These are phyloP conservation scores for Lachancea fermentati DNA, from an alignment of 805 yeast species.

Conservation along the genomic window DNA sequence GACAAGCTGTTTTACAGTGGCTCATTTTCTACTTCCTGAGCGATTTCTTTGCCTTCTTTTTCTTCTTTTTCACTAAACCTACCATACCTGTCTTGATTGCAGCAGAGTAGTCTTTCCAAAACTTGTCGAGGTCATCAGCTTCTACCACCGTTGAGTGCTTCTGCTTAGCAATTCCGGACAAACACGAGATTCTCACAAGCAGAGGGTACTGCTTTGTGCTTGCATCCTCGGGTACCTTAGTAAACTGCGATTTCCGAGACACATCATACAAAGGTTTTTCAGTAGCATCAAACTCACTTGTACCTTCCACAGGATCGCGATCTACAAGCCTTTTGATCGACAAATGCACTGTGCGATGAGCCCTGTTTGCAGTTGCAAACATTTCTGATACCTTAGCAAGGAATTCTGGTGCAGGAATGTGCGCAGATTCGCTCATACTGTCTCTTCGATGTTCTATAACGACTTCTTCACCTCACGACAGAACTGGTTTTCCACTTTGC, in stretches of 20 bases:
- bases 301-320: conserved; percentile 31
- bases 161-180: conserved; percentile 34
- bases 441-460: not conserved
- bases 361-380: conserved; percentile 25
- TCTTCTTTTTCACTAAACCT: conserved; percentile 79
- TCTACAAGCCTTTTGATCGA: conserved; percentile 27
- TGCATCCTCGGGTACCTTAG: conserved; percentile 14
- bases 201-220: conserved; percentile 46
- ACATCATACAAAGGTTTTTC: conserved; percentile 32
- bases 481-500: not conserved
- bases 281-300: conserved; percentile 47
- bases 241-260: conserved; percentile 20
- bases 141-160: conserved; percentile 72
- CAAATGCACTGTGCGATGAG: conserved; percentile 24
- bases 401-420: conserved; percentile 18
- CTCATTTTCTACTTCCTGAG: conserved; percentile 4
- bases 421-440: conserved; percentile 9
- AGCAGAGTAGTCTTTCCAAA: conserved; percentile 73
- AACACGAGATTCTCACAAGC: conserved; percentile 49
- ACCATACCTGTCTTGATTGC: conserved; percentile 63
- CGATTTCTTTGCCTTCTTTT: conserved; percentile 43
- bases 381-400: conserved; percentile 19
- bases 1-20: no score
- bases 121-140: conserved; percentile 52
- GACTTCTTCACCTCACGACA: not conserved